Evolutionary conservation across 306 rosid species (phyloP).

Genomic region (Malus asiatica): DNA sequence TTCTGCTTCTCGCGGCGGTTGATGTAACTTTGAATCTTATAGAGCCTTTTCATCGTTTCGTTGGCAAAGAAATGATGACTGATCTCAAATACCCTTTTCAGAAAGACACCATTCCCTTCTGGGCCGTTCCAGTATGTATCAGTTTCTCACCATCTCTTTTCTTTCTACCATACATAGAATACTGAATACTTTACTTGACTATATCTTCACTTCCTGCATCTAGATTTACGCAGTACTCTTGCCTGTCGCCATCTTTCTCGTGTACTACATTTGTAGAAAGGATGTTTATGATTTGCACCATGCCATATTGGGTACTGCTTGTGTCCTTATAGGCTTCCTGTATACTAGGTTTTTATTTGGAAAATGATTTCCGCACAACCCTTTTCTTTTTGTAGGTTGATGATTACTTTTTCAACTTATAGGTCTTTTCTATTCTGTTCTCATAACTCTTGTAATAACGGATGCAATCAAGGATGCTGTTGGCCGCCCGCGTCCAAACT

Average conservation of each 20-base stretch:
- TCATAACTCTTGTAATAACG: constrained; percentile 49
- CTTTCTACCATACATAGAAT: not conserved
- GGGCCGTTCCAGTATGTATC: constrained; percentile 45
- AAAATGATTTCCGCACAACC: not conserved
- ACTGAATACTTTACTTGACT: not conserved
- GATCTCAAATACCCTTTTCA: constrained; percentile 31
- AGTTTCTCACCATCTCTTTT: not conserved
- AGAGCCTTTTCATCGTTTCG: constrained; percentile 46
- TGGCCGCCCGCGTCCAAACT: constrained; percentile 52
- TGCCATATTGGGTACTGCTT: constrained; percentile 30
- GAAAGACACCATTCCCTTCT: constrained; percentile 36
- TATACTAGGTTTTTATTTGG: not conserved
- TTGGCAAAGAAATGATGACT: constrained; percentile 38
- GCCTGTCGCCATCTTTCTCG: constrained; percentile 26
- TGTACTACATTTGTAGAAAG: constrained; percentile 25
- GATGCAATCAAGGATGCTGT: constrained; percentile 49
- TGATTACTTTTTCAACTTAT: not conserved
- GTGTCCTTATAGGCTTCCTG: not conserved
- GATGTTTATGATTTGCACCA: constrained; percentile 48
- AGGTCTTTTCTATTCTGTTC: constrained; percentile 34
- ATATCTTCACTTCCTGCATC: not conserved
- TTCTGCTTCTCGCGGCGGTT: constrained; percentile 28
- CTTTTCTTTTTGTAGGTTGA: not conserved
- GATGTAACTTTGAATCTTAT: constrained; percentile 22
- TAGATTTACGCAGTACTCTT: constrained; percentile 28